Evolutionary conservation across 2,329 filamentous ascomycete genomes (phyloP).

Genomic region (Aspergillus nomiae): DNA sequence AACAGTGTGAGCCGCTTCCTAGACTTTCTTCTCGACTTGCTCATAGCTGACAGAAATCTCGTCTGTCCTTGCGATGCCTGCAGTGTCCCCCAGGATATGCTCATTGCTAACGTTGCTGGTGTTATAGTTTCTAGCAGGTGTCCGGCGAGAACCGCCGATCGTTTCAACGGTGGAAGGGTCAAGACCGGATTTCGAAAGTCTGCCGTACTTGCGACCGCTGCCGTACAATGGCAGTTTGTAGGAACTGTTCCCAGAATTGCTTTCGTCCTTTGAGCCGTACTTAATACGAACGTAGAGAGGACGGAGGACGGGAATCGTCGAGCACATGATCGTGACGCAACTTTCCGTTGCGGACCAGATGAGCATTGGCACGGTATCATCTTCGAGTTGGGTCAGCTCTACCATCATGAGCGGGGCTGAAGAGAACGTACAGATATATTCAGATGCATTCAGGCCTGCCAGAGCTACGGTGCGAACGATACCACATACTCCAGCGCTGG

Average conservation of each 20-base stretch:
- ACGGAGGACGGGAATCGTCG: slow-evolving; percentile 24
- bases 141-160: neutral
- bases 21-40: slow-evolving; percentile 42
- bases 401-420: neutral
- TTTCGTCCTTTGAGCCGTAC: slow-evolving; percentile 20
- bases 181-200: slow-evolving; percentile 1
- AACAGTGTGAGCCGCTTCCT: neutral
- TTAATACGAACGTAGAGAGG: slow-evolving; percentile 18
- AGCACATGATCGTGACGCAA: slow-evolving; percentile 25
- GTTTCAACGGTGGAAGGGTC: neutral
- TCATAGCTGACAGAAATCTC: slow-evolving; percentile 19
- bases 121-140: neutral
- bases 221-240: slow-evolving; percentile 26
- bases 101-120: slow-evolving; percentile 19
- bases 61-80: slow-evolving; percentile 25
- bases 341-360: slow-evolving; percentile 28
- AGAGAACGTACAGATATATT: neutral
- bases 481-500: neutral
- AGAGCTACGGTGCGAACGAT: neutral
- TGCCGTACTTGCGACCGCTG: slow-evolving; percentile 16
- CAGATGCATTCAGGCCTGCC: neutral
- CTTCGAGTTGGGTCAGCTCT: neutral
- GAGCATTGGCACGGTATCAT: slow-evolving; percentile 24
- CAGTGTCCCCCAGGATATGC: slow-evolving; percentile 19
- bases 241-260: slow-evolving; percentile 15